Conservation (phyloP, 352 stramenopile species). For the Globisporangium emineosum region DNA sequence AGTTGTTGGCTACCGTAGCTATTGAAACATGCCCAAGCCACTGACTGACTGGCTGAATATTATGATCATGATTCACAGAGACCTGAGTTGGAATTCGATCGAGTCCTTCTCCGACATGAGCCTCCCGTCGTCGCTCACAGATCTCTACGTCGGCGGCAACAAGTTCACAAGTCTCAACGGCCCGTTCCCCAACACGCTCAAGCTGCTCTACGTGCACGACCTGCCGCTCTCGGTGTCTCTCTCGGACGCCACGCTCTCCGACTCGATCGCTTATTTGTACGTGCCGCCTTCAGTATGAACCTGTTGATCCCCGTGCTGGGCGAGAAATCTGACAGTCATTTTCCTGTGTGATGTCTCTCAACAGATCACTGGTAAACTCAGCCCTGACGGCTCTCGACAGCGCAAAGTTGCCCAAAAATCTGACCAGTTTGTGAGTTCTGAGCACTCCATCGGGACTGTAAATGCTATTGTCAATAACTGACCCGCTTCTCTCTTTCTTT, state of each 20-base stretch:
- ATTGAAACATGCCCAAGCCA: neutral
- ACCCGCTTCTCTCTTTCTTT: neutral
- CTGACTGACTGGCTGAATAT: neutral
- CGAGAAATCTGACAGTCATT: neutral
- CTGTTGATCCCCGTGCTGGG: too few species aligned
- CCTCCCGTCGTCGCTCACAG: slow-evolving; percentile 39
- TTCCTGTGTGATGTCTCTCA: neutral
- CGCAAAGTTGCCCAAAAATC: slow-evolving; percentile 36
- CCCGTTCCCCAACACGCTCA: slow-evolving; percentile 46
- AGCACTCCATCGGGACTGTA: neutral
- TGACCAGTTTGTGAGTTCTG: slow-evolving; percentile 51
- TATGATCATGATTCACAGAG: slow-evolving; percentile 17
- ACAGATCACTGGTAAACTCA: slow-evolving; percentile 42
- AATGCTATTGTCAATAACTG: neutral
- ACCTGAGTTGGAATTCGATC: slow-evolving; percentile 68
- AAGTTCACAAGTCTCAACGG: slow-evolving; percentile 54
- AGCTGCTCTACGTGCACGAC: slow-evolving; percentile 71
- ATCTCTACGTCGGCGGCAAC: slow-evolving; percentile 68
- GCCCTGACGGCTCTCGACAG: slow-evolving; percentile 36
- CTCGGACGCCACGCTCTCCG: slow-evolving; percentile 37
- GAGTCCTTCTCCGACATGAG: slow-evolving; percentile 58
- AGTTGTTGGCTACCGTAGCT: neutral
- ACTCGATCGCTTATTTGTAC: slow-evolving; percentile 40
- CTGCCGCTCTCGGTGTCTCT: slow-evolving; percentile 38
- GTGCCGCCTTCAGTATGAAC: neutral